Evolutionary conservation across 202 grass and related monocot species (phyloP).

Genomic region (Zoysia matrella): DNA sequence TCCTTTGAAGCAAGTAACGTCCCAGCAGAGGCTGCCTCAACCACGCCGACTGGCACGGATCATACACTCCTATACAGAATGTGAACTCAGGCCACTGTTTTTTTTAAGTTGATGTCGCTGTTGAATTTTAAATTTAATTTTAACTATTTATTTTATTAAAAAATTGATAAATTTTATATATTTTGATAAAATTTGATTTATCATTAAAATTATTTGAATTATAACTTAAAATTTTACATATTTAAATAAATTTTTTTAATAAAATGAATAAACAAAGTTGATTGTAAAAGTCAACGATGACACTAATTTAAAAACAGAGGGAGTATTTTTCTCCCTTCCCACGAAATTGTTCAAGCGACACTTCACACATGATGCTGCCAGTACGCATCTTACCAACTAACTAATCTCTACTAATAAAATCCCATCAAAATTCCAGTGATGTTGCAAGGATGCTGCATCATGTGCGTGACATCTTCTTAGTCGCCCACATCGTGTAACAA

Average conservation of each 20-base stretch:
- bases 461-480: conserved; percentile 2
- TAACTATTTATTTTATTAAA: too few species aligned
- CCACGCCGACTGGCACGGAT: background rate
- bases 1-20: conserved; percentile 36
- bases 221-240: too few species aligned
- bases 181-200: too few species aligned
- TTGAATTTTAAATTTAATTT: too few species aligned
- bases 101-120: too few species aligned
- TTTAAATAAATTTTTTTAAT: too few species aligned
- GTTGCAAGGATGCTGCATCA: background rate
- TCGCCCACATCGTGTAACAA: too few species aligned
- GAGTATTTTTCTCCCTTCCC: conserved; percentile 12
- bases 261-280: too few species aligned
- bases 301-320: background rate
- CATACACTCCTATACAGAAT: background rate
- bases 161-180: too few species aligned
- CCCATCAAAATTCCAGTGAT: background rate
- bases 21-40: too few species aligned
- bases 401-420: background rate
- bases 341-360: background rate
- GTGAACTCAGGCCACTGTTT: conserved; percentile 21
- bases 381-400: background rate
- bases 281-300: too few species aligned
- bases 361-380: background rate
- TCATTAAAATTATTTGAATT: too few species aligned